Base-by-base conservation (phyloP, 169 alveolate genomes). In the Plasmodium blacklocki region DNA sequence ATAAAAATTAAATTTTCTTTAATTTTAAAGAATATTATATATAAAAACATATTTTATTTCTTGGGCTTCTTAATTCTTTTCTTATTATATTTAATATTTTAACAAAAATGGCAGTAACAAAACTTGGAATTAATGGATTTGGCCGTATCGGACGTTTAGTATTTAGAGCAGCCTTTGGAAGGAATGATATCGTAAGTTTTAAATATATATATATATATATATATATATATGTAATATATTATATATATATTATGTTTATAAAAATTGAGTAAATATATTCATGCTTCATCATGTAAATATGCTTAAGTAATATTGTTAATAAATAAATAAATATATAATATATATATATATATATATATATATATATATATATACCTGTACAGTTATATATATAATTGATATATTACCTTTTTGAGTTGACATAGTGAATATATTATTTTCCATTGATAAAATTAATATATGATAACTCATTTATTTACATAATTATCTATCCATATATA, bases 81-180 rank as follows among this genome's bases (percentile, higher is more conserved):
- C 45, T 32, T 14, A n/a, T 47, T 9, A 50, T 5, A 75, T 21
- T 43, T 75, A 43, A 63, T 67, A 63, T 29, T 32, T 32, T 32
- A 83, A 21, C 12, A 49, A 83, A 86, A 71, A 86, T 86, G 92
- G 92, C 92, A 98, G 95, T 95, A 67, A 97, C 97, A 74, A 96
- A 96, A 74, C 73, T 99, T 59, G 99, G 99, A 45, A 98, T 98
- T 95, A 99, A 99, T 95, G 99, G 99, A 67, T 99, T 98, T 96
- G 99, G 99, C 88, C 98, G 99, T 89, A 98, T 99, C 93, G 99
- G 99, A 62, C 98, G 99, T 73, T 93, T 98, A 91, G 99, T 98
- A 62, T 97, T 97, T 95, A 97, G 99, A 76, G 99, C 99, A 2
- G 97, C 98, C 68, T 71, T 90, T 83, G 97, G 91, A 19, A 95